Percentiles rank a stretch among this genome's conserved stretches.
Evolutionary conservation across 768 basidiomycete genomes (phyloP).

Genomic region (Pulveroboletus sp.): DNA sequence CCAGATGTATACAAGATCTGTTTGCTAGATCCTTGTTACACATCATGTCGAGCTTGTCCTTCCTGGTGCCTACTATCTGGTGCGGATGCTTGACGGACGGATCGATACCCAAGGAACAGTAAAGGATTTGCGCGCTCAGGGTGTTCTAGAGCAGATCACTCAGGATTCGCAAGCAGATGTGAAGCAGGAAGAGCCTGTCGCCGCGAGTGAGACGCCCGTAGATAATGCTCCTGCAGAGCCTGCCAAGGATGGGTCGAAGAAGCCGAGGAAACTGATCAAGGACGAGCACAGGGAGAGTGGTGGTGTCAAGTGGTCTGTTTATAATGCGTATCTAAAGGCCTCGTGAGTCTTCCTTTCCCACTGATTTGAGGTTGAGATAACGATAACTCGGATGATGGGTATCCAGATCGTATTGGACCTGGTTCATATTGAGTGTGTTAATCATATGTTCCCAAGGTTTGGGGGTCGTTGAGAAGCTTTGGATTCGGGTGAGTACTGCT

Average conservation of each 20-base stretch:
- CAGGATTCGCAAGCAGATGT: constrained; percentile 47
- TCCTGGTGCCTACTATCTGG: constrained; percentile 64
- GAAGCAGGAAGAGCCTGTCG: constrained; percentile 39
- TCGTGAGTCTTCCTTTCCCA: constrained; percentile 39
- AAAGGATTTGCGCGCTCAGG: constrained; percentile 55
- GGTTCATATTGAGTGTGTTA: constrained; percentile 18
- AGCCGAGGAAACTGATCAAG: constrained; percentile 68
- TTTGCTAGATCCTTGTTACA: constrained; percentile 58
- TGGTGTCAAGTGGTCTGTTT: constrained; percentile 74
- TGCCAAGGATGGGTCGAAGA: constrained; percentile 37
- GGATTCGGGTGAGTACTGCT: constrained; percentile 22
- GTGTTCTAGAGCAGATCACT: constrained; percentile 57
- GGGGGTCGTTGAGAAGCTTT: constrained; percentile 28
- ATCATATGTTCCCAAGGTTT: constrained; percentile 23
- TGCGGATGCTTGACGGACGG: constrained; percentile 78
- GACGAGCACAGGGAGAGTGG: constrained; percentile 81
- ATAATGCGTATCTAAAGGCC: constrained; percentile 64
- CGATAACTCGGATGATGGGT: background rate
- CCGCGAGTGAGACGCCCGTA: constrained; percentile 7
- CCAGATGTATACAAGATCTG: background rate
- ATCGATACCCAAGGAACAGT: constrained; percentile 72
- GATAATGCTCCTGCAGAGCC: constrained; percentile 1
- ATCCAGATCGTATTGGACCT: constrained; percentile 30
- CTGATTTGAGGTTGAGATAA: background rate
- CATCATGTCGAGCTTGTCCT: constrained; percentile 83